phyloP scores from a whole-genome alignment of 306 rosid genomes.

The Sechiopsis laciniata region DNA sequence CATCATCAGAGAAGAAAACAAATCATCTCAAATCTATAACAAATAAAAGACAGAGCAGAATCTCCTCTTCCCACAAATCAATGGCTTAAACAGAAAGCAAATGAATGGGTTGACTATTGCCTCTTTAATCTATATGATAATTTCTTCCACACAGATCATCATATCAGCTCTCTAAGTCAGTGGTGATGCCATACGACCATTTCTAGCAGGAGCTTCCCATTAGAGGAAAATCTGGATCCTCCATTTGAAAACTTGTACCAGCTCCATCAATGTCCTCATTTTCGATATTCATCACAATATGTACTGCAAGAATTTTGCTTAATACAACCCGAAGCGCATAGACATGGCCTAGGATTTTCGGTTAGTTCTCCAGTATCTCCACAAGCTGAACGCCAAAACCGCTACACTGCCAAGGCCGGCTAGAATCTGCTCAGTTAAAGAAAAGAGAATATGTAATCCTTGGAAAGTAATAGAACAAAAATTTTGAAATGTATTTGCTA shows the following conservation, averaged over 20 bases:
- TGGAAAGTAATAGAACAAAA: neutral
- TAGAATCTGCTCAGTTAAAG: conserved; percentile 50
- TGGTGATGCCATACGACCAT: conserved; percentile 7
- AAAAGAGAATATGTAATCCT: conserved; percentile 6
- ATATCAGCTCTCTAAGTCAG: conserved; percentile 14
- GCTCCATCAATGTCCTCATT: conserved; percentile 2
- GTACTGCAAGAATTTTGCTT: neutral
- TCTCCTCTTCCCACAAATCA: neutral
- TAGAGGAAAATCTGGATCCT: no score
- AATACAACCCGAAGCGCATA: neutral
- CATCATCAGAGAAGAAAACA: no score
- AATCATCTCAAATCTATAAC: no score
- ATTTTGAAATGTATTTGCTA: neutral
- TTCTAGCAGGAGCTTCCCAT: neutral
- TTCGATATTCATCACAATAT: neutral
- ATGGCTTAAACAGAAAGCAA: conserved; percentile 3
- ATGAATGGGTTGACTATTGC: neutral
- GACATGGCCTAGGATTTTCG: conserved; percentile 33
- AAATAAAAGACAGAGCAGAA: neutral
- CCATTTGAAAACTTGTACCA: neutral
- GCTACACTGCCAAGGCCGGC: conserved; percentile 57
- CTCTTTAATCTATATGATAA: neutral
- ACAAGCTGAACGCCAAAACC: conserved; percentile 50
- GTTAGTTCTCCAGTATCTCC: conserved; percentile 57
- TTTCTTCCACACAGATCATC: neutral